A percentile compares a stretch with the other conserved stretches of the same genome.
phyloP scores from a whole-genome alignment of 148 eudicot genomes.

The Pharnaceum exiguum region DNA sequence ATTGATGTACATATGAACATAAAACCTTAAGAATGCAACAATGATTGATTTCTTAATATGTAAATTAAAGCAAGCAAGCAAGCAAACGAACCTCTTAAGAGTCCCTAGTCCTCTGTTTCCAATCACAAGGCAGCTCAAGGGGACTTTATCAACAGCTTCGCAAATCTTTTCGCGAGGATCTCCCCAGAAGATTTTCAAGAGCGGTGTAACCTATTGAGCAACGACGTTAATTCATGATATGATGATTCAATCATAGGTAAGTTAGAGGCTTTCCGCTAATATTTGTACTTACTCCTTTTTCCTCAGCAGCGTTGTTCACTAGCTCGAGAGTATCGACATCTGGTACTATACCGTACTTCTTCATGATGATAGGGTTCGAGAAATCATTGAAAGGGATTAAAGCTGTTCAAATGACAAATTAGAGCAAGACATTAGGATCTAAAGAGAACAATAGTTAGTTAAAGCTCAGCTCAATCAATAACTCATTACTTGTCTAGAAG shows the following conservation, averaged over 20 bases:
- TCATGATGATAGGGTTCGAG: slow-evolving; percentile 35
- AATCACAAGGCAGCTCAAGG: slow-evolving; percentile 59
- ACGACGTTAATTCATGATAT: neutral
- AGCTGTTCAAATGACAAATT: slow-evolving; percentile 32
- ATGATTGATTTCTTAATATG: neutral
- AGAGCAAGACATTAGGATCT: neutral
- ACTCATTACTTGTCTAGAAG: no score
- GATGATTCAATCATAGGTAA: neutral
- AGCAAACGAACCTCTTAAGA: slow-evolving; percentile 49
- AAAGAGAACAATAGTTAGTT: no score
- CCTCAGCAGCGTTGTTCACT: slow-evolving; percentile 32
- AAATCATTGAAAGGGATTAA: slow-evolving; percentile 56
- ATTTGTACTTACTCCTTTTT: slow-evolving; percentile 37
- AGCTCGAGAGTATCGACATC: slow-evolving; percentile 60
- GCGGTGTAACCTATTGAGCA: slow-evolving; percentile 37
- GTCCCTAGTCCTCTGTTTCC: slow-evolving; percentile 91
- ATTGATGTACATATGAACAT: no score
- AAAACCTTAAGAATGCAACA: no score
- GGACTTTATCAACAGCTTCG: slow-evolving; percentile 65
- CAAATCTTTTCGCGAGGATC: slow-evolving; percentile 86
- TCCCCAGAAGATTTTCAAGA: slow-evolving; percentile 89
- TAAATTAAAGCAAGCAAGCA: neutral
- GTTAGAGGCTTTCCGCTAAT: neutral
- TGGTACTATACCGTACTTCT: slow-evolving; percentile 60
- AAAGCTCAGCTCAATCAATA: no score